Evolutionary conservation across 192 early-diverging fungal genomes (phyloP), one percentile per base, ranked within the genome.

Genomic region (Diversispora eburnea): DNA sequence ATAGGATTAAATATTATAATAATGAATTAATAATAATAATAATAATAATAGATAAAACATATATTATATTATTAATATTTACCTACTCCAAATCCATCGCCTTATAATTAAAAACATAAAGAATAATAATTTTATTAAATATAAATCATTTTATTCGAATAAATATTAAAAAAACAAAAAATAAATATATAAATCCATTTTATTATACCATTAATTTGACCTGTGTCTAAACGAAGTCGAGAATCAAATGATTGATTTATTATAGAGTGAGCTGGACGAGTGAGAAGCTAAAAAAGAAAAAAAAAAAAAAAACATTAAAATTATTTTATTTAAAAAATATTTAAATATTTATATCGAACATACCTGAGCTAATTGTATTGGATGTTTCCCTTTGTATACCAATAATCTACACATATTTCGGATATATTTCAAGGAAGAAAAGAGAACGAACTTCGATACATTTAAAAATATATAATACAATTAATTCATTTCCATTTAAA

Each of bases 221-320:
- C 77, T 43, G 74, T 75, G 78, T 93, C 89, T 5, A 93, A 73
- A 51, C 87, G 86, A 54, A 93, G 78, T 76, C 85, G 85, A 67
- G 85, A 89, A 78, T 90, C 90, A 76, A 91, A 89, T 64, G 90
- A 91, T 78, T 93, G 91, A 80, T 90, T 91, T 57, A 92, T 91
- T 49, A 92, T 92, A 25, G 91, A 92, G 66, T 92, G 90, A 3
- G 86, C 86, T 0, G 91, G 91, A 64, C 88, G 87, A 0, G 90
- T 90, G 25, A 92, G 79, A 59, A 92, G 79, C 84, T 86, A 54
- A 2, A 22, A 20, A 10, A 49, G 57, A 68, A 6, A 49, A 42
- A 47, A 41, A 66, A 13, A n/a, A 47, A 52, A 45, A 63, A 59
- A 57, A 22, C 8, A 43, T 5, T 33, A 5, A 17, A 22, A 9